phyloP scores from a whole-genome alignment of 768 basidiomycete species.

The Tricholomella constricta region DNA sequence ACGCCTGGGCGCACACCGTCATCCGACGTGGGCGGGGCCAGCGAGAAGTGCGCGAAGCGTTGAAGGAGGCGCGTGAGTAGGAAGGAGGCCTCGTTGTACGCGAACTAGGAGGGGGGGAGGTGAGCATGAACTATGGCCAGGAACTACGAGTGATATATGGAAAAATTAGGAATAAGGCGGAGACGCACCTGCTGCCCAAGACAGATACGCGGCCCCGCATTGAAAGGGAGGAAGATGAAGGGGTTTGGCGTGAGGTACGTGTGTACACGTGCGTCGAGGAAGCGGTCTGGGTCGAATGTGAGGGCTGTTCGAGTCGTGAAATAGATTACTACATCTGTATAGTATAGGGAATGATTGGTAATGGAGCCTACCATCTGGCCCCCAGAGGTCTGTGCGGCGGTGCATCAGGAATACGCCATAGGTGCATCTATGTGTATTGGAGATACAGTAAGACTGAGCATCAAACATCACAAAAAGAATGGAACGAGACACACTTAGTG shows the following conservation, averaged over 20 bases:
- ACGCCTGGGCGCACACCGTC: constrained; percentile 48
- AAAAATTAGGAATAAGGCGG: no score
- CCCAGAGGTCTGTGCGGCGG: constrained; percentile 63
- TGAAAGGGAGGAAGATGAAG: constrained; percentile 58
- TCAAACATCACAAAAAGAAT: neutral
- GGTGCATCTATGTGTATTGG: constrained; percentile 36
- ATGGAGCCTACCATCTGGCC: constrained; percentile 64
- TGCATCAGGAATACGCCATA: constrained; percentile 64
- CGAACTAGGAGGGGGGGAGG: constrained; percentile 42
- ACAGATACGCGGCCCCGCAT: constrained; percentile 54
- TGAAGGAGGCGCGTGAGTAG: constrained; percentile 64
- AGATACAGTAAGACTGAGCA: neutral
- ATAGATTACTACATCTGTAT: neutral
- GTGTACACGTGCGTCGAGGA: constrained; percentile 59
- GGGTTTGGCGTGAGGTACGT: constrained; percentile 60
- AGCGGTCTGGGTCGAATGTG: constrained; percentile 66
- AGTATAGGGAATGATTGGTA: neutral
- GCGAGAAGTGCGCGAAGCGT: constrained; percentile 45
- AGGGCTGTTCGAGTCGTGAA: constrained; percentile 38
- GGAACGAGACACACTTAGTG: constrained; percentile 25
- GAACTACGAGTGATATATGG: no score
- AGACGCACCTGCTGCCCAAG: constrained; percentile 46
- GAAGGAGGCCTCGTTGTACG: constrained; percentile 67
- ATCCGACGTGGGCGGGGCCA: constrained; percentile 45
- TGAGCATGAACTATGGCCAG: no score